These are phyloP conservation scores for Boletellus emodensis DNA, from an alignment of 768 basidiomycete genomes.

Conservation along the genomic window DNA sequence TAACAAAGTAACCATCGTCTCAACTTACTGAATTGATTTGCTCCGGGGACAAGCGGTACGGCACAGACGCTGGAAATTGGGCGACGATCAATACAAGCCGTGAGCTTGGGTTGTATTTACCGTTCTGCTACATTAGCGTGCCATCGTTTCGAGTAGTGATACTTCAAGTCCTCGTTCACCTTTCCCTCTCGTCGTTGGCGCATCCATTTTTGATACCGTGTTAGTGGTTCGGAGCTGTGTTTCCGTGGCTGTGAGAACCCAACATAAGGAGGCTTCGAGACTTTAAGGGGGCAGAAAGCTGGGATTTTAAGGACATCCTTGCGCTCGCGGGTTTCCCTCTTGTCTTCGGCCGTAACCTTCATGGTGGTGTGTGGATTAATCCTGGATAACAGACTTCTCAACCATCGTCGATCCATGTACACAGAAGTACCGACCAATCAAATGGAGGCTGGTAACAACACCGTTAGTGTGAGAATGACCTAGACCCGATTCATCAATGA, in stretches of 20 bases:
- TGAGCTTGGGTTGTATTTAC: conserved; percentile 29
- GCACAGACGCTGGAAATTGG: conserved; percentile 41
- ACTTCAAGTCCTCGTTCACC: conserved; percentile 35
- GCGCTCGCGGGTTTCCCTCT: conserved; percentile 34
- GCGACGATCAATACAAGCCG: neutral
- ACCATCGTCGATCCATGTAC: neutral
- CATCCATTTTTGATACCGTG: conserved; percentile 40
- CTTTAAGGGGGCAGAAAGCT: conserved; percentile 39
- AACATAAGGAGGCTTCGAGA: conserved; percentile 21
- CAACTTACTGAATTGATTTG: conserved; percentile 48
- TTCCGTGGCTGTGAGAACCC: conserved; percentile 45
- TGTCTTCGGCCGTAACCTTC: conserved; percentile 33
- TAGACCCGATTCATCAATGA: conserved; percentile 5
- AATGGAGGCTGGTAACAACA: conserved; percentile 48
- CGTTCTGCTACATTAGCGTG: conserved; percentile 45
- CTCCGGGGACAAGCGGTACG: conserved; percentile 49
- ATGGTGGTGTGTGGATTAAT: conserved; percentile 49
- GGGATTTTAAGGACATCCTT: conserved; percentile 38
- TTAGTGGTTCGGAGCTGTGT: conserved; percentile 44
- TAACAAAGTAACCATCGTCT: neutral
- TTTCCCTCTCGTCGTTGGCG: conserved; percentile 24
- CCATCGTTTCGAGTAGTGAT: conserved; percentile 56
- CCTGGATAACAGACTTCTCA: conserved; percentile 35
- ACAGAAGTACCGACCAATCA: conserved; percentile 51
- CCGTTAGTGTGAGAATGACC: conserved; percentile 1